Conservation (phyloP, 306 rosid genomes). For the Dryas drummondii region DNA sequence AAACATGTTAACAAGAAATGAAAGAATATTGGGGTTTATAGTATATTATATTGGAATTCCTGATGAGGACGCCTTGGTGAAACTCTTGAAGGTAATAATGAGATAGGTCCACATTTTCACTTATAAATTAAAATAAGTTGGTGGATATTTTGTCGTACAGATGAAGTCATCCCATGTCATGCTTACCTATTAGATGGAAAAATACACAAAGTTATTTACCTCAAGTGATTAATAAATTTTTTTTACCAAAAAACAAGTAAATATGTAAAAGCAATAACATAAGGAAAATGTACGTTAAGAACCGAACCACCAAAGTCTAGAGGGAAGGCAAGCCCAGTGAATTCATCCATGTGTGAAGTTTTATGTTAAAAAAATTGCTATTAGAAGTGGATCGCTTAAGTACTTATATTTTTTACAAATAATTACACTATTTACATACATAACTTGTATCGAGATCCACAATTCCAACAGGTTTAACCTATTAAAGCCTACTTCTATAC, state of each 20-base stretch:
- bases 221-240: neutral
- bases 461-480: no score
- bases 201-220: neutral
- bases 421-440: no score
- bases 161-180: slow-evolving; percentile 28
- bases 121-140: slow-evolving; percentile 1
- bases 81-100: neutral
- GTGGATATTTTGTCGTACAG: neutral
- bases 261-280: neutral
- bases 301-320: no score
- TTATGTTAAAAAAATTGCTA: no score
- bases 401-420: no score
- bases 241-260: neutral
- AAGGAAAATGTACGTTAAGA: neutral
- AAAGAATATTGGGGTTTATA: neutral
- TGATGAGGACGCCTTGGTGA: neutral
- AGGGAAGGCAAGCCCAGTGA: no score
- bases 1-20: neutral
- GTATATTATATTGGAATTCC: neutral
- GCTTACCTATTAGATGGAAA: slow-evolving; percentile 8
- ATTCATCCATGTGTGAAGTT: no score
- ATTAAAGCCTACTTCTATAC: no score
- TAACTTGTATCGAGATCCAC: no score
- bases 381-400: no score
- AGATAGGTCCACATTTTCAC: neutral